Base-by-base conservation (phyloP, 441 rosid species). In the Metrosideros polymorpha region DNA sequence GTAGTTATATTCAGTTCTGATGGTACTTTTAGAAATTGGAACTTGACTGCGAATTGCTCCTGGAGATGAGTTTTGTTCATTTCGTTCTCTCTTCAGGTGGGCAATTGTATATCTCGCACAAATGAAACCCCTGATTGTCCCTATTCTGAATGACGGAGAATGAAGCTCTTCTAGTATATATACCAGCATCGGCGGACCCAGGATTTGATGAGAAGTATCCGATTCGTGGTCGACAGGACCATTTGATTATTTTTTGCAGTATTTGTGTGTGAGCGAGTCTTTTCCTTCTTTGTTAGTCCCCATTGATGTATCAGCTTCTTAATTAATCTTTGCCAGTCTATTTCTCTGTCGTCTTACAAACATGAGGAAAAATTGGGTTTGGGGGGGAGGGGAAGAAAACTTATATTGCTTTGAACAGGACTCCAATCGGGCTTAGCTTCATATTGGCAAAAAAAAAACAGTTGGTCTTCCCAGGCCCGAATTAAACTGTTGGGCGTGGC, bases 41-140 rank as follows among this genome's bases (percentile, higher is more conserved):
- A 39, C 47, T 39, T 71, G 79, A 39, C 47, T 39, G 79, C 17
- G 9, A 71, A 39, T 66, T 71, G 76, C 76, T 35, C 18, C 8
- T 18, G 43, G 25, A 63, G 12, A 63, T 63, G 76, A 63, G 43
- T 1, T 30, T 39, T 32, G 79, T 25, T 71, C 79, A 71, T 71
- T 71, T 35, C 15, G 47, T 71, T 35, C 27, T 66, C 47, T 71
- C n/a, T 71, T 24, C 79, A 97, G 99, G 99, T 97, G 98, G 99
- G 98, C 99, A 15, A 97, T 97, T 90, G 99, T 97, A 52, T 97
- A 97, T 89, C 91, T 96, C 85, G 99, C 98, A 14, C 98, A 97
- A 88, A 93, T 96, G 99, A 96, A 97, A 86, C 98, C 99, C 2
- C 95, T 97, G 90, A 95, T 95, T 51, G 99, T 97, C 84, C 99